Base-by-base conservation (phyloP, 108 stramenopile genomes). In the Nitzschia putrida region DNA sequence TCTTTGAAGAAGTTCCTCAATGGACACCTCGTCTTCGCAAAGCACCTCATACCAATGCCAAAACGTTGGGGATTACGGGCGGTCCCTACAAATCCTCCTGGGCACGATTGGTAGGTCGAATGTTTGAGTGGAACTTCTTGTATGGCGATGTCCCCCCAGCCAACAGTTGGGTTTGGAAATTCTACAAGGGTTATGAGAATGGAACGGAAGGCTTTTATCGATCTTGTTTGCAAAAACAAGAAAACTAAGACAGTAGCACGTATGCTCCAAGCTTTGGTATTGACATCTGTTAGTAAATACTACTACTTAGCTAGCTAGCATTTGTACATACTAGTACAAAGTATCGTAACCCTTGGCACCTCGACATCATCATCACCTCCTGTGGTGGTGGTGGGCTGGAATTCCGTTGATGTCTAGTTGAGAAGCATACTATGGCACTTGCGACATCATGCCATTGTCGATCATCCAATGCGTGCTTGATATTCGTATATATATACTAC, bases 101-200 rank as follows among this genome's bases (percentile, higher is more conserved):
- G 34, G 58, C 44, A 41, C 42, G 69, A 50, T 51, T 70, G 34
- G 12, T 6, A 8, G 69, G 69, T 6, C 57, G 69, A 8, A 8
- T 70, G 12, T 70, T 70, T 60, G 69, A 70, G 59, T 70, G 69
- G 69, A 51, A 70, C 5, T 70, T 41, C 34, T 7, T 70, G 24
- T 70, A 70, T 37, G n/a, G 22, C 8, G 26, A 70, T 22, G 25
- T n/a, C 29, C 69, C 69, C 16, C 49, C 69, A 1, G 13, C 20
- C n/a, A 24, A 13, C 6, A 40, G 49, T 40, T 70, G 69, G 69
- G 24, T 59, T 10, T 70, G 69, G 69, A 70, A 70, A 51, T 70
- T 20, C 21, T 70, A 70, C 55, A 55, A 41, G 57, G 58, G 58
- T 1, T 52, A 50, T 51, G 69, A 70, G 18, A n/a, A 70, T 23